These are phyloP conservation scores for Coriaria nepalensis DNA, from an alignment of 306 rosid species.

Conservation along the genomic window DNA sequence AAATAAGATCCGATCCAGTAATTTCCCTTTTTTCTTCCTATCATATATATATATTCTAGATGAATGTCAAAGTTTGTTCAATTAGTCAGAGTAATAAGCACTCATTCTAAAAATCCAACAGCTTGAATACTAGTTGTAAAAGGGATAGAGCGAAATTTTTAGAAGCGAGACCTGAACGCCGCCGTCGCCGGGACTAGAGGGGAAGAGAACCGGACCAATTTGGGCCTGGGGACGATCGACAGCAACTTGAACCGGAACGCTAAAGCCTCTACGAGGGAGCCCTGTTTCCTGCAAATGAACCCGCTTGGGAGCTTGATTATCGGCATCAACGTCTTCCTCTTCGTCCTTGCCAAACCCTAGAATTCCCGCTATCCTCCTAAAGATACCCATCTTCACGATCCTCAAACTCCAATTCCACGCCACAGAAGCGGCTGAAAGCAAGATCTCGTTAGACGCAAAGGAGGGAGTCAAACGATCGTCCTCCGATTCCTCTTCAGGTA, in stretches of 20 bases:
- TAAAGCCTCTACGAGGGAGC: constrained; percentile 53
- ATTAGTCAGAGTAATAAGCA: too few relatives aligned
- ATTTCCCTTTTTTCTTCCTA: too few relatives aligned
- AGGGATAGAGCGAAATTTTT: not conserved
- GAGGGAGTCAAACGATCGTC: too few relatives aligned
- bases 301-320: constrained; percentile 23
- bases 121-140: not conserved
- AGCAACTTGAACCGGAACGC: constrained; percentile 56
- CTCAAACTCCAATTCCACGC: not conserved
- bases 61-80: too few relatives aligned
- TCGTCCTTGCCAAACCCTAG: constrained; percentile 51
- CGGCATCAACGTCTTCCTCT: constrained; percentile 22
- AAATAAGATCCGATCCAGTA: too few relatives aligned
- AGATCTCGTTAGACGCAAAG: too few relatives aligned
- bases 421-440: too few relatives aligned
- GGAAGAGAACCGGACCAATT: constrained; percentile 40
- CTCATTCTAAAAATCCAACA: too few relatives aligned
- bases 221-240: constrained; percentile 40
- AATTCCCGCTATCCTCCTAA: constrained; percentile 34
- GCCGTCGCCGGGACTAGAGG: constrained; percentile 52
- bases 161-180: constrained; percentile 56
- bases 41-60: too few relatives aligned
- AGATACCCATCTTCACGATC: constrained; percentile 31
- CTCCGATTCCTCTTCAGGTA: too few relatives aligned
- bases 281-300: constrained; percentile 33